A percentile compares a stretch with the other conserved stretches of the same genome.
phyloP scores from a whole-genome alignment of 2,329 filamentous ascomycete genomes.

The Pseudogymnoascus sp. region DNA sequence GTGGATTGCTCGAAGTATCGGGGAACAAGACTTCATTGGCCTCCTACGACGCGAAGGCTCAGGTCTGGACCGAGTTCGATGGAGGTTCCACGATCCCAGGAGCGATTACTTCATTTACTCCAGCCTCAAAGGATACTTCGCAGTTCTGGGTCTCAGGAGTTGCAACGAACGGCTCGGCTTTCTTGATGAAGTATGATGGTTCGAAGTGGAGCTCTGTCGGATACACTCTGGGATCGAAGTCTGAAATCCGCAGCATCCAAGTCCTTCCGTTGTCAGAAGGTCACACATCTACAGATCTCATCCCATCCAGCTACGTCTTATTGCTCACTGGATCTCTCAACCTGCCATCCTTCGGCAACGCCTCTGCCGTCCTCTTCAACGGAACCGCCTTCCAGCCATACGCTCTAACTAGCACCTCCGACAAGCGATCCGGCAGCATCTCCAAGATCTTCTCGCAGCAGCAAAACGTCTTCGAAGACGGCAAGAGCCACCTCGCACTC shows the following conservation, averaged over 20 bases:
- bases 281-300: constrained; percentile 57
- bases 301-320: constrained; percentile 64
- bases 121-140: constrained; percentile 64
- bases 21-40: constrained; percentile 61
- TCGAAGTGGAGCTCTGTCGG: constrained; percentile 61
- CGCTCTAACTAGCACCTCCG: constrained; percentile 64
- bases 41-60: constrained; percentile 61
- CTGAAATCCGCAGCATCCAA: constrained; percentile 72
- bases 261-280: constrained; percentile 64
- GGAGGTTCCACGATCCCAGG: constrained; percentile 65
- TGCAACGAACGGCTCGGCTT: constrained; percentile 60
- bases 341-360: constrained; percentile 69
- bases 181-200: constrained; percentile 77
- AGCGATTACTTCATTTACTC: constrained; percentile 67
- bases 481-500: constrained; percentile 56
- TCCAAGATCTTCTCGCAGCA: constrained; percentile 79
- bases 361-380: constrained; percentile 82
- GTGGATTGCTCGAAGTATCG: constrained; percentile 67
- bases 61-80: constrained; percentile 60
- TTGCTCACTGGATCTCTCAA: constrained; percentile 80
- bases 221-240: constrained; percentile 55
- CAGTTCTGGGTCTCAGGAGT: constrained; percentile 80
- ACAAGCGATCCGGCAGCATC: constrained; percentile 65
- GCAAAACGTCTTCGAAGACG: constrained; percentile 59
- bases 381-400: constrained; percentile 74